A percentile compares a stretch with the other conserved stretches of the same genome.
phyloP scores from a whole-genome alignment of 2,329 filamentous ascomycete species.

The Cladophialophora exuberans region DNA sequence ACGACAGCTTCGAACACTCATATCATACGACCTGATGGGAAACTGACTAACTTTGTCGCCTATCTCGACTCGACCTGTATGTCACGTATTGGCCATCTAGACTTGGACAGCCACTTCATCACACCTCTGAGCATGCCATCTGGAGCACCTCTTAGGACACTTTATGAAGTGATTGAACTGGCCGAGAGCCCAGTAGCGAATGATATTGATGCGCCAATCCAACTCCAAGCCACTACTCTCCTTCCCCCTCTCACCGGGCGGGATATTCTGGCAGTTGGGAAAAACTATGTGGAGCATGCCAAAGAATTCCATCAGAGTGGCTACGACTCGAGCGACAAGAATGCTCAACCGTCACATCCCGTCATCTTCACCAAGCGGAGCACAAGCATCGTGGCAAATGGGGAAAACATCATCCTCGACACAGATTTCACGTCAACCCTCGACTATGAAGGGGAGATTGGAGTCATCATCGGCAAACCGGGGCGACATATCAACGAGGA shows the following conservation, averaged over 20 bases:
- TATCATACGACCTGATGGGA: neutral
- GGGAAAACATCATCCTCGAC: conserved; percentile 52
- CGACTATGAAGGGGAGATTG: conserved; percentile 62
- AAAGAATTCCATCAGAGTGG: conserved; percentile 59
- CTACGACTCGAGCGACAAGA: conserved; percentile 46
- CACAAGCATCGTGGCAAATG: conserved; percentile 56
- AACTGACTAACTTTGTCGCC: conserved; percentile 9
- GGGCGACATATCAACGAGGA: conserved; percentile 49
- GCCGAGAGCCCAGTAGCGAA: conserved; percentile 36
- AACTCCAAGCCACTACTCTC: conserved; percentile 41
- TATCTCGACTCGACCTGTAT: conserved; percentile 1
- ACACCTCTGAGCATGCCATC: conserved; percentile 51
- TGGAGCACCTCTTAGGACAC: conserved; percentile 49
- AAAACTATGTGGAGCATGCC: conserved; percentile 62
- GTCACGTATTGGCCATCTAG: conserved; percentile 47
- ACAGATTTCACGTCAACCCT: conserved; percentile 52
- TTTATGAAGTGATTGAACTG: conserved; percentile 54
- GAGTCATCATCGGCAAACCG: conserved; percentile 58
- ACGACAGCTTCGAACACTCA: neutral
- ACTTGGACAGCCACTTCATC: conserved; percentile 42
- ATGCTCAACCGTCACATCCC: conserved; percentile 36
- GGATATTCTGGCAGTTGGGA: conserved; percentile 32
- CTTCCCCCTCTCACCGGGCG: conserved; percentile 37
- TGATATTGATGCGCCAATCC: conserved; percentile 40
- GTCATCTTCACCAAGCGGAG: conserved; percentile 30